Percentiles rank a stretch among this genome's conserved stretches.
These are phyloP conservation scores for Orobanche coerulescens DNA, from an alignment of 257 asterid species.

Conservation along the genomic window DNA sequence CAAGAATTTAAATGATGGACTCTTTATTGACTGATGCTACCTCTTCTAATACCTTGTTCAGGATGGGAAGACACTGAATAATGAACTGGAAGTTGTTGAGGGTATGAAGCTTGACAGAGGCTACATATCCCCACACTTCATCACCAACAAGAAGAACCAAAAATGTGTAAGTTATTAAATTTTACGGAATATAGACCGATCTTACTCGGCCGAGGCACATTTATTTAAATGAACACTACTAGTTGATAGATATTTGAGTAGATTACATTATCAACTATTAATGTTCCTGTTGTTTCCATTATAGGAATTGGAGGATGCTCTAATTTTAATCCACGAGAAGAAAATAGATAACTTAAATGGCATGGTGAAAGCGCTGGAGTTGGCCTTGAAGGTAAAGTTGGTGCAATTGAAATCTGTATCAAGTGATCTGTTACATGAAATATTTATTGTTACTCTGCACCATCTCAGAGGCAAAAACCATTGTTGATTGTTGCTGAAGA, in stretches of 20 bases:
- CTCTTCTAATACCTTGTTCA: conserved; percentile 16
- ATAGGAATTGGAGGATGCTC: conserved; percentile 53
- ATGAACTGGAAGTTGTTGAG: conserved; percentile 56
- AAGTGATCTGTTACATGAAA: not conserved
- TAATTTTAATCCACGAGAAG: conserved; percentile 51
- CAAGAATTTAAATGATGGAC: not conserved
- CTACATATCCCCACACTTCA: conserved; percentile 52
- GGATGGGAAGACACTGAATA: conserved; percentile 47
- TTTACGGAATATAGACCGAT: not conserved
- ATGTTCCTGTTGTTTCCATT: conserved; percentile 2
- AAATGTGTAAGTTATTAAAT: conserved; percentile 36
- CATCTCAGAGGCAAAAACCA: conserved; percentile 39
- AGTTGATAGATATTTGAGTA: not conserved
- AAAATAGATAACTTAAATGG: conserved; percentile 38
- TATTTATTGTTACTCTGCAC: not conserved
- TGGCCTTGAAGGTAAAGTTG: conserved; percentile 39
- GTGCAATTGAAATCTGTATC: not conserved
- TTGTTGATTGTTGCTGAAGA: conserved; percentile 53
- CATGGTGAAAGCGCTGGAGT: conserved; percentile 38
- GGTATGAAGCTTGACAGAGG: conserved; percentile 64
- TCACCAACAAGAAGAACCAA: conserved; percentile 47
- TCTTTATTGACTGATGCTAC: not conserved
- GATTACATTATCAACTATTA: not conserved
- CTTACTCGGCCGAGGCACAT: not conserved
- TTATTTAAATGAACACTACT: not conserved